Conservation (phyloP, 1,139 yeast genomes). For the Meyerozyma athensensis region DNA sequence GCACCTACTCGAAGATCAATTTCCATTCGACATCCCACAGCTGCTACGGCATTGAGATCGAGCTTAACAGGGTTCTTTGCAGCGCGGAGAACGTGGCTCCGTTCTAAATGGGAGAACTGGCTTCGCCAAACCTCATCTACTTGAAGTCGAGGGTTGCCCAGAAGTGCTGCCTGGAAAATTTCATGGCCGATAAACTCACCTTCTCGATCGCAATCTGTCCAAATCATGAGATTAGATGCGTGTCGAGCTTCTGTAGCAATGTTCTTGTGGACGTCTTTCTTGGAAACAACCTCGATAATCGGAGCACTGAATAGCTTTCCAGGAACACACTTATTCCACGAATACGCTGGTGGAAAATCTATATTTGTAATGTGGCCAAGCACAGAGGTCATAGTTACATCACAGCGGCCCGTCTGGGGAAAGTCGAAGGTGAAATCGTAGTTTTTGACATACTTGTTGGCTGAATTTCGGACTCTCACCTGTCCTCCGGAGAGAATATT, state of each 20-base stretch:
- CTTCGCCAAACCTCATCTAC: conserved; percentile 62
- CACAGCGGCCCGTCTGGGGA: conserved; percentile 53
- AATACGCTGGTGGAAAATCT: conserved; percentile 61
- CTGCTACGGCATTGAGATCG: conserved; percentile 69
- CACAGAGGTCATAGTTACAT: conserved; percentile 89
- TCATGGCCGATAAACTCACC: conserved; percentile 96
- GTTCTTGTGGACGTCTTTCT: conserved; percentile 58
- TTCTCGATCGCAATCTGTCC: conserved; percentile 99
- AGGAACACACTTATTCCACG: conserved; percentile 70
- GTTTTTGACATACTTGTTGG: conserved; percentile 67
- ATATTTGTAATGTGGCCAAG: conserved; percentile 72
- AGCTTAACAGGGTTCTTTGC: conserved; percentile 63
- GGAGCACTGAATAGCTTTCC: conserved; percentile 67
- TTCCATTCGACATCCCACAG: conserved; percentile 83
- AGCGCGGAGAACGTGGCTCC: conserved; percentile 67
- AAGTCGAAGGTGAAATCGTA: conserved; percentile 71
- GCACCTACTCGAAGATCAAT: conserved; percentile 87
- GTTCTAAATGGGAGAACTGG: conserved; percentile 81
- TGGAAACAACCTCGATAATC: conserved; percentile 36
- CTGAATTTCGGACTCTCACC: conserved; percentile 42
- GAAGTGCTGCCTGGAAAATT: conserved; percentile 61
- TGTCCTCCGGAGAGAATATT: conserved; percentile 71
- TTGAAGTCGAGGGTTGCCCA: conserved; percentile 46
- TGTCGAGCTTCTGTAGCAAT: conserved; percentile 60
- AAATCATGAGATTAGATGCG: conserved; percentile 70